Evolutionary conservation across 129 eudicot genomes (phyloP).

Genomic region (Apium graveolens): DNA sequence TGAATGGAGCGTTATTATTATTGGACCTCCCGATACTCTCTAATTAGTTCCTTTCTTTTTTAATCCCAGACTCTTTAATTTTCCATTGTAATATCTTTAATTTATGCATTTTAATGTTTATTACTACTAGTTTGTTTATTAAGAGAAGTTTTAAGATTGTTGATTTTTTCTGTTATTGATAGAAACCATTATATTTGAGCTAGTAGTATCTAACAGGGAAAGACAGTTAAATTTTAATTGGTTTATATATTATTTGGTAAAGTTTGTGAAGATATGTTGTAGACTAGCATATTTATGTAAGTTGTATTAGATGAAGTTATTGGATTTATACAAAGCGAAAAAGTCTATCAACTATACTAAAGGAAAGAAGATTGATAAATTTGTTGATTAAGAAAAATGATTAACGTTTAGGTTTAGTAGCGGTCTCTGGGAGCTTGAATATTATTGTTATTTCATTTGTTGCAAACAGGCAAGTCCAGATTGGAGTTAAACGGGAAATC

Average conservation of each 20-base stretch:
- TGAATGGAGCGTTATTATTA: slow-evolving; percentile 64
- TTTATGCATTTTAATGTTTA: too few relatives aligned
- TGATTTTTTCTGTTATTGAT: too few relatives aligned
- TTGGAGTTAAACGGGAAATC: slow-evolving; percentile 51
- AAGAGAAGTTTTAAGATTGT: too few relatives aligned
- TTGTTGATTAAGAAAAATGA: not conserved
- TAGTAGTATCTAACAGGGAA: not conserved
- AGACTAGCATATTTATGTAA: not conserved
- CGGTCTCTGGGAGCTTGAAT: too few relatives aligned
- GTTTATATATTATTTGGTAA: not conserved
- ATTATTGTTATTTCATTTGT: too few relatives aligned
- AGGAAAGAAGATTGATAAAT: not conserved
- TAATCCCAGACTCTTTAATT: not conserved
- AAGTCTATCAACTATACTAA: not conserved
- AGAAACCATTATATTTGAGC: not conserved
- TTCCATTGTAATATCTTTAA: not conserved
- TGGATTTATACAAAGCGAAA: not conserved
- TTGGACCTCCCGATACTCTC: slow-evolving; percentile 54
- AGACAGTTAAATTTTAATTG: not conserved
- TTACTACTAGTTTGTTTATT: too few relatives aligned
- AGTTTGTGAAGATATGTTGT: not conserved
- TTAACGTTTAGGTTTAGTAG: not conserved
- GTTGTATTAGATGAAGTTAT: not conserved
- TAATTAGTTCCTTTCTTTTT: slow-evolving; percentile 24
- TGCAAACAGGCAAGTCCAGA: slow-evolving; percentile 43